phyloP scores from a whole-genome alignment of 768 basidiomycete genomes.

The Russula compacta region DNA sequence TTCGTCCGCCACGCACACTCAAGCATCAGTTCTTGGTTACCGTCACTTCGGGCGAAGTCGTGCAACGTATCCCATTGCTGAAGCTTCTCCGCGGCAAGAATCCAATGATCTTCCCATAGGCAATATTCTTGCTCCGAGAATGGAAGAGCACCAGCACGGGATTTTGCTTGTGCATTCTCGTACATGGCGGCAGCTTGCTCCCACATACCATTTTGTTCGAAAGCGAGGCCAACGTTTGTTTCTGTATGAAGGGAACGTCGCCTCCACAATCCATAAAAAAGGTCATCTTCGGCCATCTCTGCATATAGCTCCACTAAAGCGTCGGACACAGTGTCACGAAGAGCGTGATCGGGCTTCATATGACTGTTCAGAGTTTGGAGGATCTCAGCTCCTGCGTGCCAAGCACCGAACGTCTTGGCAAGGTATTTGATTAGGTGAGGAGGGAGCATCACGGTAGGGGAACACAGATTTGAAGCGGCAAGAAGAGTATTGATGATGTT shows the following conservation, averaged over 20 bases:
- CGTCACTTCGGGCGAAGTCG: slow-evolving; percentile 82
- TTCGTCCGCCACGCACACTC: slow-evolving; percentile 93
- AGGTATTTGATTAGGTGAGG: slow-evolving; percentile 95
- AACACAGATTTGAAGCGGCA: slow-evolving; percentile 74
- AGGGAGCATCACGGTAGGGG: slow-evolving; percentile 79
- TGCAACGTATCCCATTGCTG: slow-evolving; percentile 96
- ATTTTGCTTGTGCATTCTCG: slow-evolving; percentile 82
- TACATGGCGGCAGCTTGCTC: slow-evolving; percentile 82
- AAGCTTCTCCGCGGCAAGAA: slow-evolving; percentile 87
- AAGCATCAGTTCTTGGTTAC: slow-evolving; percentile 83
- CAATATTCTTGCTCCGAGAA: slow-evolving; percentile 95
- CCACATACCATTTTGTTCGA: slow-evolving; percentile 98
- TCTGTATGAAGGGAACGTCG: slow-evolving; percentile 82
- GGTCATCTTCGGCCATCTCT: slow-evolving; percentile 91
- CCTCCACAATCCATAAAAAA: slow-evolving; percentile 95
- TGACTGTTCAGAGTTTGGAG: slow-evolving; percentile 69
- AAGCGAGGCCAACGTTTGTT: slow-evolving; percentile 79
- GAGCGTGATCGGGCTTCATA: slow-evolving; percentile 68
- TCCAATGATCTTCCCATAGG: slow-evolving; percentile 99
- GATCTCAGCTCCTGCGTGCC: slow-evolving; percentile 85
- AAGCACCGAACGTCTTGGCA: slow-evolving; percentile 92
- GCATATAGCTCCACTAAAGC: slow-evolving; percentile 93
- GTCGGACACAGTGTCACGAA: slow-evolving; percentile 80
- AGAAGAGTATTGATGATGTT: slow-evolving; percentile 91
- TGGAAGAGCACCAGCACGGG: slow-evolving; percentile 69